Base-by-base conservation (phyloP, 2,329 filamentous ascomycete species). In the Escovopsis weberi region DNA sequence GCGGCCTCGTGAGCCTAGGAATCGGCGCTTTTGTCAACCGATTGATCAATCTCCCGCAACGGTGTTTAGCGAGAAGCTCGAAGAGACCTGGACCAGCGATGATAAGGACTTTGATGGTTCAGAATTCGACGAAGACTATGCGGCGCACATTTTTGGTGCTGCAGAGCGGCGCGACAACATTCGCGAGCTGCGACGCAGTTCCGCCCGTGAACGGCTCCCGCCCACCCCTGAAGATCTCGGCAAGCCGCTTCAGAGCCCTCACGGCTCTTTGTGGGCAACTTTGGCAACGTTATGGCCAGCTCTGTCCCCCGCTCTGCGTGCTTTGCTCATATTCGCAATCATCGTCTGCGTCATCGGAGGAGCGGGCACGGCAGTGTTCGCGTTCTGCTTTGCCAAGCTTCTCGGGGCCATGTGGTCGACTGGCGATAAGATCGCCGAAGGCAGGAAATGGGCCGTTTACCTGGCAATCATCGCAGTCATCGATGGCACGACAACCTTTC, bases 301-400 rank as follows among this genome's bases (percentile, higher is more conserved):
- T 0, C 62, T 94, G 1, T 62, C 65, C 1, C 54, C 51, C 41
- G 60, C 49, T 6, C 67, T 79, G 11, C 74, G 72, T 2, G 2
- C 72, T 0, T 57, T 74, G 11, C 62, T 93, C 1, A 26, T 80
- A 0, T 42, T 73, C 2, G 85, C 79, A 2, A 60, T 85, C 9
- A n/a, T 73, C 0, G 68, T 72, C 37, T 77, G 80, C 28, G 52
- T 82, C 1, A 51, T 80, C 0, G 78, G 84, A 38, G 80, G 84
- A 4, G 74, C 69, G 4, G 69, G 74, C 26, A 83, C 81, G 0
- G 84, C 87, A 0, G 64, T 75, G 0, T 95, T 95, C 52, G 81
- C 85, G 0, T 86, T 74, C 55, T 67, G 82, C 8, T 79, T 94
- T 40, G 75, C 85, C 0, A 75, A 80, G 43, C 70, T 95, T 0